Percentiles rank a stretch among this genome's conserved stretches.
These are phyloP conservation scores for Trametes pubescens DNA, from an alignment of 1,284 basidiomycete species.

Conservation along the genomic window DNA sequence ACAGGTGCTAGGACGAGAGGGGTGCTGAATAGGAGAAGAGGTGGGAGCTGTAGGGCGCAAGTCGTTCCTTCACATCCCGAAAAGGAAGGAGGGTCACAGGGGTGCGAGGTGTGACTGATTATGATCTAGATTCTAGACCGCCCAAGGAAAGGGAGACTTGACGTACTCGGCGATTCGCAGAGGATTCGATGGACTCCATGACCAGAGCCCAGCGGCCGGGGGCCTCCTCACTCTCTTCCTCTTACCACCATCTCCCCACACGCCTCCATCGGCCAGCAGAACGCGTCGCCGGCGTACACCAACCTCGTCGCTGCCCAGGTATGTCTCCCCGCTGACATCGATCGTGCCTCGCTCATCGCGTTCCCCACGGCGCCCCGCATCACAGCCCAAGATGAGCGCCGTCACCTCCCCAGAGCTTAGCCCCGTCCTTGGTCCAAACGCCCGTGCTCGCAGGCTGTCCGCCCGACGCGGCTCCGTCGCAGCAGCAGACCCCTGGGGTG, in stretches of 20 bases:
- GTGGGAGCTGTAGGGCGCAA: slow-evolving; percentile 10
- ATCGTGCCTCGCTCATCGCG: slow-evolving; percentile 21
- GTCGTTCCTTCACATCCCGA: slow-evolving; percentile 15
- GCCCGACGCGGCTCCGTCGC: slow-evolving; percentile 69
- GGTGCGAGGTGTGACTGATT: slow-evolving; percentile 16
- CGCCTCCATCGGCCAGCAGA: slow-evolving; percentile 4
- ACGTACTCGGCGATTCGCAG: slow-evolving; percentile 31
- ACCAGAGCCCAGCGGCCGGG: slow-evolving; percentile 10
- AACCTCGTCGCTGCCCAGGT: slow-evolving; percentile 13
- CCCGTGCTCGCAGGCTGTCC: slow-evolving; percentile 52
- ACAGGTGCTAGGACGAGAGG: not conserved
- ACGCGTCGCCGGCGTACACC: not conserved
- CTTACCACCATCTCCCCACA: slow-evolving; percentile 26
- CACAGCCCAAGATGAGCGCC: slow-evolving; percentile 31
- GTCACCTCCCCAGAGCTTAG: slow-evolving; percentile 38
- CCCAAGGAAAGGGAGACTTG: slow-evolving; percentile 33
- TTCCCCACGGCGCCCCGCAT: slow-evolving; percentile 29
- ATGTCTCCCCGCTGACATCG: slow-evolving; percentile 17
- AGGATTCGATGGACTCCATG: slow-evolving; percentile 26
- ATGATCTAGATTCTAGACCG: slow-evolving; percentile 26
- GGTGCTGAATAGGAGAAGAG: slow-evolving; percentile 2
- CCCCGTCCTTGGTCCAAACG: slow-evolving; percentile 36
- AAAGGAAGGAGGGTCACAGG: slow-evolving; percentile 22
- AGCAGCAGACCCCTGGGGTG: slow-evolving; percentile 71
- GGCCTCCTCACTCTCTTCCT: slow-evolving; percentile 18